A percentile compares a stretch with the other conserved stretches of the same genome.
These are phyloP conservation scores for Endotrypanum monterogeii DNA, from an alignment of 208 protist species.

Conservation along the genomic window DNA sequence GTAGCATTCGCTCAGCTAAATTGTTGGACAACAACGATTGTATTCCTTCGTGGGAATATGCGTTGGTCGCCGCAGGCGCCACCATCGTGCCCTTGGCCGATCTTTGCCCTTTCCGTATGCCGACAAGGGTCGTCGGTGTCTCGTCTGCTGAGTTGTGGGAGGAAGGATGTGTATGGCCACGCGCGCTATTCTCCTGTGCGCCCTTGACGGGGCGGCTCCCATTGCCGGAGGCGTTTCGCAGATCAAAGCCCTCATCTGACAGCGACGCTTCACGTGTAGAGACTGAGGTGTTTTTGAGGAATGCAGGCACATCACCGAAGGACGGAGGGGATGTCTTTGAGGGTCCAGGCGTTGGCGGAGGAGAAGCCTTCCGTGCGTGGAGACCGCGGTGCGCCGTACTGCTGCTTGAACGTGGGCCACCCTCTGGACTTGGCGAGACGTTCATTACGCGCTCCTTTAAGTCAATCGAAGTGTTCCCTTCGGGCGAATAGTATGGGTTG, in stretches of 20 bases:
- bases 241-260: background rate
- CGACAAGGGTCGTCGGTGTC: no score
- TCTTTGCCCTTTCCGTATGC: background rate
- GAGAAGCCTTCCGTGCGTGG: no score
- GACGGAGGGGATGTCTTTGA: background rate
- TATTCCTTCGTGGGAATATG: background rate
- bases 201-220: constrained; percentile 9
- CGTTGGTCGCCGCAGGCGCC: background rate
- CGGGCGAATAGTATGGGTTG: background rate
- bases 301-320: background rate
- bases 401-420: background rate
- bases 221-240: background rate
- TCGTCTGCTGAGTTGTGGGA: constrained; percentile 10
- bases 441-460: background rate
- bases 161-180: constrained; percentile 8
- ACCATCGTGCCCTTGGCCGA: background rate
- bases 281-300: background rate
- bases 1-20: no score
- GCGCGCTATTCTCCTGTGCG: constrained; percentile 3
- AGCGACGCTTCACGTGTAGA: background rate
- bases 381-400: background rate
- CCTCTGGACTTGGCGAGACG: constrained; percentile 16
- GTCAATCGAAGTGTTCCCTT: constrained; percentile 1
- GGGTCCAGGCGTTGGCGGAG: background rate
- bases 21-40: background rate